Base-by-base conservation (phyloP, 2,329 filamentous ascomycete genomes). In the Cercospora beticola region DNA sequence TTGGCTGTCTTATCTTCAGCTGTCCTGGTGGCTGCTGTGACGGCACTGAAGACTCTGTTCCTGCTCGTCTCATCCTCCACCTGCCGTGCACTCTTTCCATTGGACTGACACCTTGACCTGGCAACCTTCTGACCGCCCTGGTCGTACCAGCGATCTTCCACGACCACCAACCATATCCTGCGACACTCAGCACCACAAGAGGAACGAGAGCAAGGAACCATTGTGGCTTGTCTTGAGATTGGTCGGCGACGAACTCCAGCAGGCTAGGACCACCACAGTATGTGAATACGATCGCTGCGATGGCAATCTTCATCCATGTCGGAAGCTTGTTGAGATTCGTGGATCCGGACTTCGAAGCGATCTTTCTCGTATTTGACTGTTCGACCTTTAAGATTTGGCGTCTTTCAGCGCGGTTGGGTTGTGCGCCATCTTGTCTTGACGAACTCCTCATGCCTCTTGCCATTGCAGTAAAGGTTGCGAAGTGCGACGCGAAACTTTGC, bases 51-150 rank as follows among this genome's bases (percentile, higher is more conserved):
- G 26, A 16, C 28, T 31, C n/a, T 12, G 40, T 5, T 2, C 43
- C 18, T 21, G 8, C 46, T n/a, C 30, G 26, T 28, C 54, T 56
- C 26, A 16, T 18, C 46, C 62, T 64, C 46, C 30, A 64, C 21
- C 31, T 56, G 8, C 62, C 62, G 26, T 64, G 49, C 21, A 57
- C 18, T 14, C 30, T 64, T n/a, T 64, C 62, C 18, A 56, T 30
- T 7, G 62, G 43, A 23, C n/a, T 64, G 28, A 31, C 26, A 28
- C 52, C 52, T 23, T 57, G 52, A n/a, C 52, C 21, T n/a, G 23
- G 52, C 5, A 30, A n/a, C 18, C 43, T 57, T 9, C 10, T 57
- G 12, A 5, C 28, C 6, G 7, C 16, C 26, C 12, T 30, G 52
- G n/a, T 8, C 2, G 28, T 3, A 9, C 21, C 16, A 16, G 23